Evolutionary conservation across 2,329 filamentous ascomycete species (phyloP).

Genomic region (Phoma sp.): DNA sequence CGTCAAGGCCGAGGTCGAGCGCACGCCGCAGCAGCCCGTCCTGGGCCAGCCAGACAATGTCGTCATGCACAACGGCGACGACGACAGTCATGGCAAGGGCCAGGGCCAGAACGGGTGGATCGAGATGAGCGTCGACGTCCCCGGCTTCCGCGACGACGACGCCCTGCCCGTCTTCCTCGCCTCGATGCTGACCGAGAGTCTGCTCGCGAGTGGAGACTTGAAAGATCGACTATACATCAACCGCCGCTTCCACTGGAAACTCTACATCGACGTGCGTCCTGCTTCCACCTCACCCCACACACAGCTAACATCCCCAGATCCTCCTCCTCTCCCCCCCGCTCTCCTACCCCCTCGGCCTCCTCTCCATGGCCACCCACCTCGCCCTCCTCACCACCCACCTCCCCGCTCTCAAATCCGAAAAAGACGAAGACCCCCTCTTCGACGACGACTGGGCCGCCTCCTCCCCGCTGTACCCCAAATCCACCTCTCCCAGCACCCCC

Average conservation of each 20-base stretch:
- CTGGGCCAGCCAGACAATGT: slow-evolving; percentile 42
- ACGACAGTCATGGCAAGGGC: slow-evolving; percentile 36
- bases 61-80: slow-evolving; percentile 50
- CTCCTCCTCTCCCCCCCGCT: slow-evolving; percentile 91
- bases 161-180: slow-evolving; percentile 84
- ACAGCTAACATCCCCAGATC: slow-evolving; percentile 60
- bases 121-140: slow-evolving; percentile 90
- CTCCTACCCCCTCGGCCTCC: slow-evolving; percentile 89
- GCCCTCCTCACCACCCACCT: slow-evolving; percentile 88
- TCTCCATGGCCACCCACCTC: slow-evolving; percentile 92
- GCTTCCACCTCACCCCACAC: not conserved
- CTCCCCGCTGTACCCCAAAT: slow-evolving; percentile 74
- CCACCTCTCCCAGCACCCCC: not conserved
- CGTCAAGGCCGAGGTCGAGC: slow-evolving; percentile 93
- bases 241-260: slow-evolving; percentile 90
- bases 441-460: slow-evolving; percentile 96
- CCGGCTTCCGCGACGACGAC: slow-evolving; percentile 90
- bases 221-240: slow-evolving; percentile 84
- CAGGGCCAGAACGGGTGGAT: slow-evolving; percentile 75
- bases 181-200: slow-evolving; percentile 86
- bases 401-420: slow-evolving; percentile 83
- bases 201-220: slow-evolving; percentile 74
- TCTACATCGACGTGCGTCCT: slow-evolving; percentile 74
- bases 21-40: slow-evolving; percentile 57
- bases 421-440: slow-evolving; percentile 95